A percentile compares a stretch with the other conserved stretches of the same genome.
Conservation (phyloP, 2,329 filamentous ascomycete species). For the Zopfia rhizophila region DNA sequence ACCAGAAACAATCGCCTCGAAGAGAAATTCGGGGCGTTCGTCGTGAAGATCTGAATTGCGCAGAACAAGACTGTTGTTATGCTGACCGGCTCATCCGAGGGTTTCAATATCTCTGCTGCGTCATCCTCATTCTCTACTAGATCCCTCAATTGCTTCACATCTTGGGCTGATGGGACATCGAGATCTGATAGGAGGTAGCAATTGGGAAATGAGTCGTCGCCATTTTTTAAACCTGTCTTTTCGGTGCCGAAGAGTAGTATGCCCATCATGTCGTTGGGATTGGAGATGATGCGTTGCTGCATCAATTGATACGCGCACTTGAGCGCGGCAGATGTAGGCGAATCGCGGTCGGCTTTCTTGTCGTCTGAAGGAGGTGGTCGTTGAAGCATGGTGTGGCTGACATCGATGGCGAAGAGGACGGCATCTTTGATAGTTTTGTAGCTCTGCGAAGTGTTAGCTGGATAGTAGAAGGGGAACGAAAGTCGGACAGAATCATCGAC, state of each 20-base stretch:
- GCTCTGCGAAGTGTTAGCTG: conserved; percentile 59
- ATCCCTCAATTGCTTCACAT: conserved; percentile 81
- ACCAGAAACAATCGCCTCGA: conserved; percentile 95
- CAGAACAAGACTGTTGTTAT: conserved; percentile 95
- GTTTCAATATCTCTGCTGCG: conserved; percentile 73
- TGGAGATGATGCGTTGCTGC: conserved; percentile 98
- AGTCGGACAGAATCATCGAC: conserved; percentile 70
- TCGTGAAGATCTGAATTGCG: conserved; percentile 96
- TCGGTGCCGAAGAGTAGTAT: conserved; percentile 91
- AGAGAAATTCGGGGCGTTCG: conserved; percentile 91
- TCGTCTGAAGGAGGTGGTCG: conserved; percentile 67
- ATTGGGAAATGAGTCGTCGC: conserved; percentile 78
- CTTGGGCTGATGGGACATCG: conserved; percentile 84
- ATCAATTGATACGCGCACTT: conserved; percentile 96
- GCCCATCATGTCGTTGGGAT: conserved; percentile 96
- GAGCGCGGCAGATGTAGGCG: conserved; percentile 81
- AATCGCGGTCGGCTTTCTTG: conserved; percentile 82
- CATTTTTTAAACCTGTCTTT: conserved; percentile 64
- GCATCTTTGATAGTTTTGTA: conserved; percentile 96
- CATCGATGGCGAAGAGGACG: conserved; percentile 93
- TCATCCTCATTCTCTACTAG: conserved; percentile 83
- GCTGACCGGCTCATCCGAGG: conserved; percentile 74
- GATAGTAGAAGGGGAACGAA: not conserved
- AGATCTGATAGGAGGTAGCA: conserved; percentile 93
- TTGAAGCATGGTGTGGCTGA: conserved; percentile 86